Base-by-base conservation (phyloP, 768 basidiomycete species). In the Cystofilobasidium ferigula region DNA sequence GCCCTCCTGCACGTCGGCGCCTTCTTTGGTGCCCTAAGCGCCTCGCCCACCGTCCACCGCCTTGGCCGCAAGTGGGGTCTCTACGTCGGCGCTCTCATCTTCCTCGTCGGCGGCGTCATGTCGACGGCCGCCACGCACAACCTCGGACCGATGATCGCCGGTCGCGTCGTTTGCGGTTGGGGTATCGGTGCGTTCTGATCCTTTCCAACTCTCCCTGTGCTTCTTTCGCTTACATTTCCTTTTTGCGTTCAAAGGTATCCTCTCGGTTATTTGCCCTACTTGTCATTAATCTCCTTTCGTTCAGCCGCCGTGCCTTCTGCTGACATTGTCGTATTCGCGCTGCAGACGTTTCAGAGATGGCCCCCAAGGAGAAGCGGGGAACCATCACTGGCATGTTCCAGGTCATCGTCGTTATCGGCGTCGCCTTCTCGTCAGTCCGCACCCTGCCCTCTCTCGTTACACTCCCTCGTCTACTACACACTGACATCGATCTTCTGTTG, bases 321-420 rank as follows among this genome's bases (percentile, higher is more conserved):
- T n/a, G n/a, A n/a, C n/a, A n/a, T n/a, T n/a, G n/a, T n/a, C n/a
- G n/a, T n/a, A n/a, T n/a, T n/a, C n/a, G n/a, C n/a, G n/a, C n/a
- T n/a, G n/a, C n/a, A n/a, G n/a, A 83, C 72, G 88, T 91, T 28
- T 86, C 87, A 16, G 91, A 93, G 75, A 89, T 88, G 74, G 81
- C 85, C 0, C 91, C 91, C 6, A 92, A 90, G 73, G 81, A 89
- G 24, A 86, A 89, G 9, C 85, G 91, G 68, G 89, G 89, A 7
- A 81, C 87, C 57, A 87, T 90, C 70, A 90, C 87, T 0, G 88
- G 89, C 53, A 73, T 87, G 40, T 63, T 63, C 28, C 62, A 63
- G 74, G 83, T 92, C 74, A 86, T 89, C 83, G 88, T 88, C 28
- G 86, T 87, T 24, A 78, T 83, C 56, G 89, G 89, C 61, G 88